Evolutionary conservation across 306 rosid species (phyloP).

Genomic region (Vigna radiata): DNA sequence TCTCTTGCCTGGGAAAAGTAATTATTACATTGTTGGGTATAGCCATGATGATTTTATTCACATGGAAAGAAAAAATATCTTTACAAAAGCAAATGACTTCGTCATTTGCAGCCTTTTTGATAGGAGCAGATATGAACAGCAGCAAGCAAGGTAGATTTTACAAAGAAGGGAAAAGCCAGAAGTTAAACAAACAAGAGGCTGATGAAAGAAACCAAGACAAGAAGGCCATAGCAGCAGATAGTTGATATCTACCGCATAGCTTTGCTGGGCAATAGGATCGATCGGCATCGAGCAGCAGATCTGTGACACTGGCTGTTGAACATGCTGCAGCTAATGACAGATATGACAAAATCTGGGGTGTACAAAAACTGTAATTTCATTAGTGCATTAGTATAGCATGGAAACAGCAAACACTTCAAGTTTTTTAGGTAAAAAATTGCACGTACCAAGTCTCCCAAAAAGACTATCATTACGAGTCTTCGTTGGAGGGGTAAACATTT

Average conservation of each 20-base stretch:
- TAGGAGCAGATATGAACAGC: conserved; percentile 42
- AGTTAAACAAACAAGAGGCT: conserved; percentile 80
- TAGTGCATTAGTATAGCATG: conserved; percentile 29
- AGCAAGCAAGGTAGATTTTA: conserved; percentile 45
- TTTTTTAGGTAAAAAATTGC: conserved; percentile 9
- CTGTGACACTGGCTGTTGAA: conserved; percentile 77
- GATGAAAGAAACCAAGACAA: conserved; percentile 88
- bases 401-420: conserved; percentile 12
- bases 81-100: conserved; percentile 42
- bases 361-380: conserved; percentile 25
- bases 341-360: conserved; percentile 68
- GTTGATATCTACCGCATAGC: conserved; percentile 77
- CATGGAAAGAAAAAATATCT: conserved; percentile 30
- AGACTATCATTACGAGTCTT: conserved; percentile 57
- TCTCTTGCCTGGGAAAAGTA: conserved; percentile 1
- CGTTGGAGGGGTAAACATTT: conserved; percentile 66
- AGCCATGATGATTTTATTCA: conserved; percentile 38
- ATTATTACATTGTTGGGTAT: conserved; percentile 32
- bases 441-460: conserved; percentile 76
- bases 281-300: conserved; percentile 57
- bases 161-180: conserved; percentile 84
- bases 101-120: conserved; percentile 42
- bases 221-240: conserved; percentile 93
- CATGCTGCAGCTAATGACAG: conserved; percentile 85
- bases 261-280: conserved; percentile 59